phyloP scores from a whole-genome alignment of 768 basidiomycete genomes.

The Trametes meyenii region DNA sequence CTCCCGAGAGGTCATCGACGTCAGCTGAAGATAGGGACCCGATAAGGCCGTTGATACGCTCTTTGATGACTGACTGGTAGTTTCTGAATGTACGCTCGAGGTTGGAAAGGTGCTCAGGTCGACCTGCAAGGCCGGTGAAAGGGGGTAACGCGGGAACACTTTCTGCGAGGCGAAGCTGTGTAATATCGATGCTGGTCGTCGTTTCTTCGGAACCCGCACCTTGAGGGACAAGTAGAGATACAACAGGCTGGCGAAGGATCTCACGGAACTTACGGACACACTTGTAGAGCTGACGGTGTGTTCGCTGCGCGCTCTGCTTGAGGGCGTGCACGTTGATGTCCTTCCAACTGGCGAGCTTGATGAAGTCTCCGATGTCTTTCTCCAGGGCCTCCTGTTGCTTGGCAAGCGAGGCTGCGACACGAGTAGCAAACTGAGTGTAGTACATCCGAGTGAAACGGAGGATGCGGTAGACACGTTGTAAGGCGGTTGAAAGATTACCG shows the following conservation, averaged over 20 bases:
- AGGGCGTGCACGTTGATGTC: constrained; percentile 95
- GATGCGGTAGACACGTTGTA: constrained; percentile 53
- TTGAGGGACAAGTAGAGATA: constrained; percentile 1
- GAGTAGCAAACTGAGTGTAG: constrained; percentile 61
- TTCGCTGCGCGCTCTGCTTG: constrained; percentile 85
- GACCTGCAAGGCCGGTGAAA: constrained; percentile 10
- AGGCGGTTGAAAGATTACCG: neutral
- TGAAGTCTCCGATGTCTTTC: constrained; percentile 78
- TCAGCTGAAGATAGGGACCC: constrained; percentile 40
- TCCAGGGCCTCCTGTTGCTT: constrained; percentile 66
- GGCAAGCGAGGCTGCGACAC: constrained; percentile 50
- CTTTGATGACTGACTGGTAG: constrained; percentile 49
- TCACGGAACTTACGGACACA: constrained; percentile 91
- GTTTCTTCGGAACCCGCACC: neutral
- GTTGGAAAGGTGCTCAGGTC: constrained; percentile 47
- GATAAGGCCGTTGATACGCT: constrained; percentile 47
- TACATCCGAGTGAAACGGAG: constrained; percentile 62
- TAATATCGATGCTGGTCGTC: neutral
- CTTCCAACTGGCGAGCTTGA: constrained; percentile 98
- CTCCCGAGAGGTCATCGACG: constrained; percentile 59
- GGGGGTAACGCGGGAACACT: neutral
- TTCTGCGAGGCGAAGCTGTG: neutral
- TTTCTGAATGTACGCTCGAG: constrained; percentile 52
- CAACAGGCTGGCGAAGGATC: constrained; percentile 73
- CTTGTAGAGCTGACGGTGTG: constrained; percentile 91